Percentiles rank a stretch among this genome's conserved stretches.
Evolutionary conservation across 495 filamentous ascomycete genomes (phyloP).

Genomic region (Penicillium roqueforti): DNA sequence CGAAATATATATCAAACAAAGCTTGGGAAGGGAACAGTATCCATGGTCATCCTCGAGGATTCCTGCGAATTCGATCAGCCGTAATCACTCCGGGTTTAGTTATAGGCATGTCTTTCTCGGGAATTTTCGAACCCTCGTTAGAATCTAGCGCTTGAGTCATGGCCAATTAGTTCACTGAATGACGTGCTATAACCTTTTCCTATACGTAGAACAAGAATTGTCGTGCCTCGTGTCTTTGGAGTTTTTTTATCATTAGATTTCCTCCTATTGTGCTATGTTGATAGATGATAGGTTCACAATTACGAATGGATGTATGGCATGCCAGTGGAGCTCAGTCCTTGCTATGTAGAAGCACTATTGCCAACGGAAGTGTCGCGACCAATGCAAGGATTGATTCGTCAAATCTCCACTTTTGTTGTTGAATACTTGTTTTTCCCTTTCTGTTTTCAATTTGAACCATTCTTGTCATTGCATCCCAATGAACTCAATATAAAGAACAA

Average conservation of each 20-base stretch:
- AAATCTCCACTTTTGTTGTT: not conserved
- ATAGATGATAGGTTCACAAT: not conserved
- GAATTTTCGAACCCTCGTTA: not conserved
- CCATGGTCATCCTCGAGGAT: no score
- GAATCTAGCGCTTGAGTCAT: not conserved
- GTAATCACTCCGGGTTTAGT: no score
- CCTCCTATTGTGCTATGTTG: no score
- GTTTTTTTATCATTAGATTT: no score
- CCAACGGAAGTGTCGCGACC: not conserved
- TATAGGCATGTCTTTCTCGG: no score
- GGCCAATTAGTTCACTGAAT: not conserved
- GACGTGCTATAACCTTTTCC: not conserved
- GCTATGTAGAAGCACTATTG: not conserved
- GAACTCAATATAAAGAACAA: not conserved
- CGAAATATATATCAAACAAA: not conserved
- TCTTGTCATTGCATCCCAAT: not conserved
- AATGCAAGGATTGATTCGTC: constrained; percentile 1
- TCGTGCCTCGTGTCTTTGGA: no score
- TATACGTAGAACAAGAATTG: not conserved
- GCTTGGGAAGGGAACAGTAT: not conserved
- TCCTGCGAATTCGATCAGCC: no score
- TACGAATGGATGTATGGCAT: not conserved
- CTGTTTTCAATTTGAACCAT: not conserved
- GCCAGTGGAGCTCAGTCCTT: not conserved
- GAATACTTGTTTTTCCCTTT: not conserved